Base-by-base conservation (phyloP, 306 rosid genomes). In the Prunus mongolica region DNA sequence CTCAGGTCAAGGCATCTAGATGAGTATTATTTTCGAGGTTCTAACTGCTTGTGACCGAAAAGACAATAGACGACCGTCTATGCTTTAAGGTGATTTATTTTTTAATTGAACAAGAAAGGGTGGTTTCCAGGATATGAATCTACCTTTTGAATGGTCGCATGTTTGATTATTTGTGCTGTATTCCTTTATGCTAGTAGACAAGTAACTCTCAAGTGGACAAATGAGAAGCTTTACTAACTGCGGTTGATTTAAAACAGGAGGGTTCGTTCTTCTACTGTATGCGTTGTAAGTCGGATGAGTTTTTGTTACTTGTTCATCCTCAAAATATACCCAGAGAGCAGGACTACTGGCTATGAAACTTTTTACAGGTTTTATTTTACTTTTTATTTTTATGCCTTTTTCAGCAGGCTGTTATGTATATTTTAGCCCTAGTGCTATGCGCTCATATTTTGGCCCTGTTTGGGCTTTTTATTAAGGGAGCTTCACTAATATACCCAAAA, bases 201-300 rank as follows among this genome's bases (percentile, higher is more conserved):
- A 22, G 49, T 62, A 38, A 52, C 45, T 16, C 38, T 13, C 65
- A 13, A 13, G 60, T 9, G 69, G 55, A 63, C 72, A 63, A 62
- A 77, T 9, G 9, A 64, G 65, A 89, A 78, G 84, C 76, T 67
- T 71, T 38, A 73, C 61, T 79, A 76, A 82, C 32, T 78, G 75
- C 62, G 1, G 4, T 60, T 62, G 74, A 51, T 25, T 54, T 71
- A 52, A 57, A 55, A 41, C 7, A 8, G 24, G 16, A 24, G 67
- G 32, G 56, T 27, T 8, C 25, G 16, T 9, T 72, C 54, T 32
- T 72, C 45, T 38, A 11, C 24, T 12, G 3, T 13, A 20, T 72
- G 76, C 24, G 0, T 22, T 24, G 18, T 57, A 0, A 28, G 56
- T 57, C 9, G 46, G 76, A 22, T 38, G 56, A 72, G 24, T 15